Evolutionary conservation across 352 stramenopile species (phyloP), one percentile per base, ranked within the genome.

Genomic region (Phytopythium vexans): DNA sequence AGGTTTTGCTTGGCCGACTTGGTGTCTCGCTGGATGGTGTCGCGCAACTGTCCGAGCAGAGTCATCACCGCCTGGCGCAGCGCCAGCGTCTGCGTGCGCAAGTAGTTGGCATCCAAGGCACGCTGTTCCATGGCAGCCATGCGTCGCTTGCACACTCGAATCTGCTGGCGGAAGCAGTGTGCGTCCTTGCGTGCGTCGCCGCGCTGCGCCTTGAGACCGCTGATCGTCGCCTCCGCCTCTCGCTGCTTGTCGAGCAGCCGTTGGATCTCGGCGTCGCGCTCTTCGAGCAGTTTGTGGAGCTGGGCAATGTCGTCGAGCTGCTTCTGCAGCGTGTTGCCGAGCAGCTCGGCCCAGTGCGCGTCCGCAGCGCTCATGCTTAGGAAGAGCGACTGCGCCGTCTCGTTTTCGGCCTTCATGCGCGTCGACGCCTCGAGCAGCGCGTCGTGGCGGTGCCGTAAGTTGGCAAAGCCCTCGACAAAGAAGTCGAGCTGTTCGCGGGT

Each of bases 401-500:
- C 79, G 41, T 78, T 86, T 49, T 85, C 74, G 3, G 79, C 79
- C 37, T 80, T 77, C 49, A 83, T 77, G 4, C 68, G 63, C 9
- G 69, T 77, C 12, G 79, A 74, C 33, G 75, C 70, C 10, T 70
- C 74, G 4, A 92, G 42, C 6, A 90, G 49, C 2, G 71, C 69
- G 38, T 92, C 82, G 54, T 90, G 82, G 14, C 79, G 73, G n/a
- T 64, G 56, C 3, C 82, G 58, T 15, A 92, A 43, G 37, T 89
- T 87, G 10, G 77, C 78, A 38, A 89, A 90, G 1, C 82, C 82
- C 2, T 88, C 69, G 34, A 92, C 73, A 41, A 92, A 92, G 65
- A 92, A 90, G 32, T 81, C 77, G 41, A 92, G 73, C 52, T 92
- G 82, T 3, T 47, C 61, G 15, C 75, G 67, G 0, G 77, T 90